Percentiles rank a stretch among this genome's conserved stretches.
Conservation (phyloP, 2,329 filamentous ascomycete species). For the Elsinoe arachidis region DNA sequence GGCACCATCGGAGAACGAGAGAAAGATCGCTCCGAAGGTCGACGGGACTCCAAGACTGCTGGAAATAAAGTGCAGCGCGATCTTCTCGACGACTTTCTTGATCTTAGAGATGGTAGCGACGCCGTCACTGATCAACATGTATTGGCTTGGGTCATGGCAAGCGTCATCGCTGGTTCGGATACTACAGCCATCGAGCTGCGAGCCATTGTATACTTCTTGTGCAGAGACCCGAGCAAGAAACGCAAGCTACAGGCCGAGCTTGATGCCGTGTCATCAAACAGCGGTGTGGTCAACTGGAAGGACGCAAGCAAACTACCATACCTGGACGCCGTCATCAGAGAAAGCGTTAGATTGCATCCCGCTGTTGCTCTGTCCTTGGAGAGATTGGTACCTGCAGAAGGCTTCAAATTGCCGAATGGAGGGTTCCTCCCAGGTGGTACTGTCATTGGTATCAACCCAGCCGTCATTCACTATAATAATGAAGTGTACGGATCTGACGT, state of each 20-base stretch:
- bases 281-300: background rate
- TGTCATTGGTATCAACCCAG: constrained; percentile 37
- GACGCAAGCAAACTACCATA: constrained; percentile 43
- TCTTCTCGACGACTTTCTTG: constrained; percentile 5
- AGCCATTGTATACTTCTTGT: constrained; percentile 33
- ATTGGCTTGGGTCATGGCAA: constrained; percentile 1
- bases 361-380: constrained; percentile 29
- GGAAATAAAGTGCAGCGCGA: background rate
- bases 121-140: constrained; percentile 1
- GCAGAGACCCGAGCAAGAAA: constrained; percentile 27
- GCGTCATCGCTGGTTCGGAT: constrained; percentile 27
- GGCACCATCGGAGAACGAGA: background rate
- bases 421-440: constrained; percentile 31
- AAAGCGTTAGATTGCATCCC: constrained; percentile 37
- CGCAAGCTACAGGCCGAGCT: constrained; percentile 33
- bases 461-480: constrained; percentile 34
- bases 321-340: constrained; percentile 41
- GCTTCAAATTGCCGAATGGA: constrained; percentile 22
- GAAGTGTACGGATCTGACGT: constrained; percentile 33
- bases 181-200: constrained; percentile 35
- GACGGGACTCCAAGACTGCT: background rate
- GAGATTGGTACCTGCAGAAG: constrained; percentile 26
- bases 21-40: background rate
- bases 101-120: background rate
- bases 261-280: constrained; percentile 23